These are phyloP conservation scores for Botryotinia globosa DNA, from an alignment of 2,329 filamentous ascomycete species.

Conservation along the genomic window DNA sequence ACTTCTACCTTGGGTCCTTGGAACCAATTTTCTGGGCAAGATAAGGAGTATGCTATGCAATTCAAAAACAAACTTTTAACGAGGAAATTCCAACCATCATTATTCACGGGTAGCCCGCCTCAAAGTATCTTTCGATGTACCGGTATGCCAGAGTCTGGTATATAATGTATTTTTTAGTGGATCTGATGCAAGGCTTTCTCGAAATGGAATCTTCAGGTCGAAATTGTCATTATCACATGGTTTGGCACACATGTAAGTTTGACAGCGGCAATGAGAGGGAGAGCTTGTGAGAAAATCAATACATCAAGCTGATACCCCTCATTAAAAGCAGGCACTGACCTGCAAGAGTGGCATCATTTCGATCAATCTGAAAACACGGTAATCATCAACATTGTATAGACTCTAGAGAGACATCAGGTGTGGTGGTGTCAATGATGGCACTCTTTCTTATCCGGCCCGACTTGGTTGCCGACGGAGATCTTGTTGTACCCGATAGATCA, in stretches of 20 bases:
- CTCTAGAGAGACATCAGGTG: background rate
- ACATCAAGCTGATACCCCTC: background rate
- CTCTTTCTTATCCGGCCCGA: background rate
- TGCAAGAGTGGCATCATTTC: background rate
- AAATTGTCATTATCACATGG: background rate
- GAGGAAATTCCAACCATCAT: background rate
- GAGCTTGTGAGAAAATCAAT: background rate
- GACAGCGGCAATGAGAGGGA: background rate
- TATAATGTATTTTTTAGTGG: background rate
- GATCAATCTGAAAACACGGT: background rate
- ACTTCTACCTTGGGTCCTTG: background rate
- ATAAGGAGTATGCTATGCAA: background rate
- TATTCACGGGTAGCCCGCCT: background rate
- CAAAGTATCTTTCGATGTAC: background rate
- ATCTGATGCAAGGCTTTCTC: background rate
- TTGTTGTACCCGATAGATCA: conserved; percentile 9
- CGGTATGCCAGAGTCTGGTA: background rate
- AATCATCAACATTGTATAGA: too few species aligned
- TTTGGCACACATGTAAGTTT: background rate
- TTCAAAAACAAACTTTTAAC: too few species aligned
- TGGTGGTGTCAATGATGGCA: background rate
- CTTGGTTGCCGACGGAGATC: conserved; percentile 12
- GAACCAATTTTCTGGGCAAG: background rate
- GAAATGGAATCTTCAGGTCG: background rate
- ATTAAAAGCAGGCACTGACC: background rate